phyloP scores from a whole-genome alignment of 1,139 yeast species.

The Saccharomyces hybrid region DNA sequence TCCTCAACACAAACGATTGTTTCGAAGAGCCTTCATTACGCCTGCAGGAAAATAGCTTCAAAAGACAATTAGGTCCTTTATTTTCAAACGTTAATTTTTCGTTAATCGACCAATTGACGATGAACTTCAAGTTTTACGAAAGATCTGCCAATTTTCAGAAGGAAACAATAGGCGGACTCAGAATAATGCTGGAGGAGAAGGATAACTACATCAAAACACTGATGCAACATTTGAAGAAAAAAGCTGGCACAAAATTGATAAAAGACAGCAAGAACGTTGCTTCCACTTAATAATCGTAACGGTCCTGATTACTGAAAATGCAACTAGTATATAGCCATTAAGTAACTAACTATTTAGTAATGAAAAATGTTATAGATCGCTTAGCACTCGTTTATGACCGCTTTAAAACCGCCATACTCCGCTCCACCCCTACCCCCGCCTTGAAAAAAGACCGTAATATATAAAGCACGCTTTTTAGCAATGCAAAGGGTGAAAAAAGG shows the following conservation, averaged over 20 bases:
- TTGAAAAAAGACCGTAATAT: not conserved
- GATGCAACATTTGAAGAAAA: not conserved
- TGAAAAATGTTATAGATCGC: not conserved
- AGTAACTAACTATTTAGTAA: not conserved
- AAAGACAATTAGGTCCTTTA: not conserved
- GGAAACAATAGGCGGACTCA: not conserved
- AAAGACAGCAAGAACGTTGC: not conserved
- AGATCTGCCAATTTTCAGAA: not conserved
- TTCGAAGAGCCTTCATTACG: not conserved
- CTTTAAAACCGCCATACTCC: not conserved
- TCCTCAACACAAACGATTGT: not conserved
- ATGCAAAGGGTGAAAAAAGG: not conserved
- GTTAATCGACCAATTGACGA: not conserved
- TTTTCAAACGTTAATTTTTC: not conserved
- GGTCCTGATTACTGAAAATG: not conserved
- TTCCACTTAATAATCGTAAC: not conserved
- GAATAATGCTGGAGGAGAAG: not conserved
- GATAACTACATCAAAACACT: not conserved
- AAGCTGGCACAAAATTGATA: not conserved
- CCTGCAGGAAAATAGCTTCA: not conserved
- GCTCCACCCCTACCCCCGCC: not conserved
- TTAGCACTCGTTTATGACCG: not conserved
- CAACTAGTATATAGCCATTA: not conserved
- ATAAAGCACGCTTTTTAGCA: not conserved
- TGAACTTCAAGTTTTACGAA: not conserved